phyloP scores from a whole-genome alignment of 2,329 filamentous ascomycete genomes.

The Tolypocladium ovalisporum region DNA sequence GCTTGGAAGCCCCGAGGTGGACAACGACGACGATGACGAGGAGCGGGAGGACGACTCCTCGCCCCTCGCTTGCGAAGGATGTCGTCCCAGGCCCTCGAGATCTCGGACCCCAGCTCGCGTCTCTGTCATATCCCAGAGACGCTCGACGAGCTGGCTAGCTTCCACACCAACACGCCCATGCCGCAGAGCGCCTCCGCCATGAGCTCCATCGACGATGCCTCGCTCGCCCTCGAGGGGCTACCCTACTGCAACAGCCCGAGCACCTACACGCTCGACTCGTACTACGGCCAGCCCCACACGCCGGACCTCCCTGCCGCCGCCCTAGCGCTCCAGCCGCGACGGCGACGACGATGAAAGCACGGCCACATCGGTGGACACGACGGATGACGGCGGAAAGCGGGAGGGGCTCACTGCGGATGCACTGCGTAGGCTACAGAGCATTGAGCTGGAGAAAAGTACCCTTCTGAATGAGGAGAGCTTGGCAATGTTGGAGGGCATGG shows the following conservation, averaged over 20 bases:
- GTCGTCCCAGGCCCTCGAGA: background rate
- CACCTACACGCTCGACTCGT: background rate
- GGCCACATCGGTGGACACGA: background rate
- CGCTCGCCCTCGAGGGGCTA: background rate
- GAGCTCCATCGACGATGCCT: background rate
- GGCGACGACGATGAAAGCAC: background rate
- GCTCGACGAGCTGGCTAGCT: background rate
- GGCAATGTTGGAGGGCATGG: background rate
- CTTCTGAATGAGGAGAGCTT: background rate
- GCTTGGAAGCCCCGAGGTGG: background rate
- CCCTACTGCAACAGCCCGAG: background rate
- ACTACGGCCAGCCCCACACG: background rate
- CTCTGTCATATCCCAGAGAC: background rate
- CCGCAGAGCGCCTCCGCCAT: background rate
- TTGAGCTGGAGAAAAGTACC: too few relatives aligned
- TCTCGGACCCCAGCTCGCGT: background rate
- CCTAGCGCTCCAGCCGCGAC: too few relatives aligned
- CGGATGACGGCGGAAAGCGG: background rate
- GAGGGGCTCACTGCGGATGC: background rate
- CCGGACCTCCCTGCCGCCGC: background rate
- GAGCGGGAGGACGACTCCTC: background rate
- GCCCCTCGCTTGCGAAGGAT: background rate
- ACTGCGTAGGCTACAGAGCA: background rate
- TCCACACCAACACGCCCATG: background rate
- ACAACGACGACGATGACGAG: background rate